These are phyloP conservation scores for Termitomyces sp. DNA, from an alignment of 1,284 basidiomycete species.

Conservation along the genomic window DNA sequence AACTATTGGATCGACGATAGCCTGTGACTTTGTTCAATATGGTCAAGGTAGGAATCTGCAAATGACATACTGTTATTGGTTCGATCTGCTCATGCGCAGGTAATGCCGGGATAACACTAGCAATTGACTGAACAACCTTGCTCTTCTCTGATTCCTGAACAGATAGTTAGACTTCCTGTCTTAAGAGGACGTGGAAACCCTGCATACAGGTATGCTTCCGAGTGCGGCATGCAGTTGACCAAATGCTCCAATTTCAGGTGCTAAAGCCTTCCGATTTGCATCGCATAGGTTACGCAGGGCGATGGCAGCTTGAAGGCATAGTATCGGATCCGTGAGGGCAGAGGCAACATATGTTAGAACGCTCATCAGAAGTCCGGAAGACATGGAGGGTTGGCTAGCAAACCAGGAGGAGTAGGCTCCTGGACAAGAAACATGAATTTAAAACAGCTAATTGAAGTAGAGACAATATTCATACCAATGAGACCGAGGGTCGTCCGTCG, in stretches of 20 bases:
- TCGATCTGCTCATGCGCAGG: slow-evolving; percentile 71
- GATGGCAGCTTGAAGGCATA: slow-evolving; percentile 74
- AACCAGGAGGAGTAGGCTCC: slow-evolving; percentile 87
- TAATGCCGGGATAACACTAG: slow-evolving; percentile 85
- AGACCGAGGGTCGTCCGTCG: slow-evolving; percentile 68
- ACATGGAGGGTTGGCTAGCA: slow-evolving; percentile 33
- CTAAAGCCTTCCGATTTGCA: slow-evolving; percentile 74
- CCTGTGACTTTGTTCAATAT: slow-evolving; percentile 32
- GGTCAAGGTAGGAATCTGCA: background rate
- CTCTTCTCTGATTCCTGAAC: slow-evolving; percentile 84
- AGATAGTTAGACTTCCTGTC: slow-evolving; percentile 27
- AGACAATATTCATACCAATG: slow-evolving; percentile 48
- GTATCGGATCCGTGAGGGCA: slow-evolving; percentile 55
- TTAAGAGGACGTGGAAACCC: background rate
- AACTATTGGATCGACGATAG: slow-evolving; percentile 73
- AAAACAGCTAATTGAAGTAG: background rate
- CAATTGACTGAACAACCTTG: slow-evolving; percentile 86
- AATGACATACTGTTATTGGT: slow-evolving; percentile 60
- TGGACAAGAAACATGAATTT: slow-evolving; percentile 24
- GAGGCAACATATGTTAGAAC: slow-evolving; percentile 71
- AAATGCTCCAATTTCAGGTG: slow-evolving; percentile 79
- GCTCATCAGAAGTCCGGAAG: slow-evolving; percentile 45
- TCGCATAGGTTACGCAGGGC: slow-evolving; percentile 83
- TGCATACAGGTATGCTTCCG: slow-evolving; percentile 22
- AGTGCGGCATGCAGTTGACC: slow-evolving; percentile 76